Conservation (phyloP, 2,329 filamentous ascomycete species). For the Cordyceps tenuipes region DNA sequence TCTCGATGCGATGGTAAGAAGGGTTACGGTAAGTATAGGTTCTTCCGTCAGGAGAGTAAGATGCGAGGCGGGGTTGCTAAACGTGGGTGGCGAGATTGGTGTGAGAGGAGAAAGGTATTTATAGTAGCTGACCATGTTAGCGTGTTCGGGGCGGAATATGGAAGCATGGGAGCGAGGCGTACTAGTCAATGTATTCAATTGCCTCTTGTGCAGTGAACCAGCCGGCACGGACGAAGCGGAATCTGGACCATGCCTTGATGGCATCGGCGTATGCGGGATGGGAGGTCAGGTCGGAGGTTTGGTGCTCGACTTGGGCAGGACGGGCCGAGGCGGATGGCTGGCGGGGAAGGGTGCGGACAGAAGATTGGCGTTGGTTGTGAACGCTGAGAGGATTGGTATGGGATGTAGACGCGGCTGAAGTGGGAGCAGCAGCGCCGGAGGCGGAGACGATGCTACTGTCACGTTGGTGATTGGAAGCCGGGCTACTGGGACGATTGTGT, state of each 20-base stretch:
- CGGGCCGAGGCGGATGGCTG: slow-evolving; percentile 13
- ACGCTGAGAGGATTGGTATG: slow-evolving; percentile 1
- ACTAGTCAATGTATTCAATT: slow-evolving; percentile 91
- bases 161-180: slow-evolving; percentile 25
- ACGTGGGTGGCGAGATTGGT: slow-evolving; percentile 87
- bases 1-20: slow-evolving; percentile 83
- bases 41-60: slow-evolving; percentile 76
- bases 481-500: neutral
- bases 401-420: slow-evolving; percentile 13
- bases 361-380: slow-evolving; percentile 7
- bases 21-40: slow-evolving; percentile 83
- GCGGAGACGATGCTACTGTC: slow-evolving; percentile 22
- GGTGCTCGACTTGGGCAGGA: slow-evolving; percentile 39
- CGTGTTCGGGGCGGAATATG: neutral
- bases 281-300: slow-evolving; percentile 34
- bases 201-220: slow-evolving; percentile 95
- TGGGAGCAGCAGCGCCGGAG: slow-evolving; percentile 11
- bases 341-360: slow-evolving; percentile 13
- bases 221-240: slow-evolving; percentile 90
- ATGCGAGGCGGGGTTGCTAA: slow-evolving; percentile 73
- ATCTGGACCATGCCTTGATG: slow-evolving; percentile 78
- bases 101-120: slow-evolving; percentile 84
- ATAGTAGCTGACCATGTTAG: slow-evolving; percentile 59
- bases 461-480: slow-evolving; percentile 20
- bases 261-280: slow-evolving; percentile 59